phyloP scores from a whole-genome alignment of 108 stramenopile species.

The Fragilaria crotonensis region DNA sequence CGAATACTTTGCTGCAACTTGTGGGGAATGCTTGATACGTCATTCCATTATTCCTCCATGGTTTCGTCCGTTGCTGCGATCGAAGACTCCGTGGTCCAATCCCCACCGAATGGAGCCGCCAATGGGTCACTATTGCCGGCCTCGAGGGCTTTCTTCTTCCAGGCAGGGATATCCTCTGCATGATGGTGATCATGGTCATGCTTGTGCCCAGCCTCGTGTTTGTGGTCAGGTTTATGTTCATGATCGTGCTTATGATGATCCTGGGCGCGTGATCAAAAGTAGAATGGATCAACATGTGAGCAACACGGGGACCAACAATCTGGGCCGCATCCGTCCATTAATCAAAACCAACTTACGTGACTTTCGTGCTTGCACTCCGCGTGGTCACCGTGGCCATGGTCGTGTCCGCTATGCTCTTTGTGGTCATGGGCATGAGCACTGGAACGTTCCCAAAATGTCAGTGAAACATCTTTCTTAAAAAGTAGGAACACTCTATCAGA shows the following conservation, averaged over 20 bases:
- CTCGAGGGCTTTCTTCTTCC: slow-evolving; percentile 66
- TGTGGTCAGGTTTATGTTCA: slow-evolving; percentile 11
- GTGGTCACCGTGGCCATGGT: not conserved
- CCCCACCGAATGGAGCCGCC: slow-evolving; percentile 66
- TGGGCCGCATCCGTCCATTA: too few relatives aligned
- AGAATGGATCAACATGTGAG: not conserved
- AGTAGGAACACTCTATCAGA: too few relatives aligned
- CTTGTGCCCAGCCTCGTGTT: slow-evolving; percentile 23
- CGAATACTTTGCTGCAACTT: too few relatives aligned
- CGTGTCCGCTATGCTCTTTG: not conserved
- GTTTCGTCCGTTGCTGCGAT: slow-evolving; percentile 38
- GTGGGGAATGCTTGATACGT: too few relatives aligned
- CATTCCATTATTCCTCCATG: slow-evolving; percentile 27
- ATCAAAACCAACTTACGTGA: not conserved
- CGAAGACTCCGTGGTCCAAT: slow-evolving; percentile 56
- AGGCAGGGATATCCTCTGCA: slow-evolving; percentile 53
- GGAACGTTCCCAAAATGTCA: too few relatives aligned
- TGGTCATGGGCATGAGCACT: slow-evolving; percentile 5
- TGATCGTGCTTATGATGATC: slow-evolving; percentile 7
- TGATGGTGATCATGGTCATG: slow-evolving; percentile 24
- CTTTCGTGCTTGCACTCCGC: not conserved
- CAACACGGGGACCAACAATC: not conserved
- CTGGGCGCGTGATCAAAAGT: not conserved
- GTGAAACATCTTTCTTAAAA: too few relatives aligned
- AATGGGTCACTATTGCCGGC: slow-evolving; percentile 38